phyloP scores from a whole-genome alignment of 139 green algal genomes.

The Chlamydomonas sp. region DNA sequence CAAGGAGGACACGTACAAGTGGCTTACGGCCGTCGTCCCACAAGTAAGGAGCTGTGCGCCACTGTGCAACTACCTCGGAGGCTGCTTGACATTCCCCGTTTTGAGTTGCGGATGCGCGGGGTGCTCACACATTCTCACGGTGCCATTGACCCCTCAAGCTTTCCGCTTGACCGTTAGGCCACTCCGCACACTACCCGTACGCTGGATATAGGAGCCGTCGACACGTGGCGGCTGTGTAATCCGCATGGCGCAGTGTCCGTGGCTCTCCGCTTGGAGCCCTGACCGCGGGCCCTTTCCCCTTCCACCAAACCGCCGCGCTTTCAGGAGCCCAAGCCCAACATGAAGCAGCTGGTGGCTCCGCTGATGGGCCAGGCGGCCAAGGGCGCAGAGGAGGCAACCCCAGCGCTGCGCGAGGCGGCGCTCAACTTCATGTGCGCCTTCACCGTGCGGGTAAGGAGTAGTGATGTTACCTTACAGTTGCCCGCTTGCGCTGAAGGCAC shows the following conservation, averaged over 20 bases:
- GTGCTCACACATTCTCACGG: too few species aligned
- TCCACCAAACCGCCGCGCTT: neutral
- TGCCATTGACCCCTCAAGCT: too few species aligned
- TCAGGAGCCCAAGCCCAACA: constrained; percentile 49
- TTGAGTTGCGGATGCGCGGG: too few species aligned
- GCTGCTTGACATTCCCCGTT: too few species aligned
- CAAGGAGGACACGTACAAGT: constrained; percentile 70
- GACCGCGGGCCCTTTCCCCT: too few species aligned
- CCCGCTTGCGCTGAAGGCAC: neutral
- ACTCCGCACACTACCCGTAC: too few species aligned
- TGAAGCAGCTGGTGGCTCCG: constrained; percentile 58
- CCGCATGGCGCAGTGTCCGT: neutral
- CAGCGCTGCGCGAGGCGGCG: constrained; percentile 77
- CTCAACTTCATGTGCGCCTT: constrained; percentile 75
- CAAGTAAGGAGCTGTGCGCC: neutral
- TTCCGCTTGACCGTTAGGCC: too few species aligned
- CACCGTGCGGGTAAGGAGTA: constrained; percentile 46
- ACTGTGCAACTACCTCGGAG: too few species aligned
- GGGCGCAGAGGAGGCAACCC: constrained; percentile 73
- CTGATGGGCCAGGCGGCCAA: constrained; percentile 75
- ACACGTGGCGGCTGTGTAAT: neutral
- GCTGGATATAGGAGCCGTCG: neutral
- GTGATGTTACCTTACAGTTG: neutral
- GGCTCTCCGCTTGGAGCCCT: too few species aligned
- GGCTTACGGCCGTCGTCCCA: constrained; percentile 45